Base-by-base conservation (phyloP, 257 asterid species). In the Lavandula angustifolia region DNA sequence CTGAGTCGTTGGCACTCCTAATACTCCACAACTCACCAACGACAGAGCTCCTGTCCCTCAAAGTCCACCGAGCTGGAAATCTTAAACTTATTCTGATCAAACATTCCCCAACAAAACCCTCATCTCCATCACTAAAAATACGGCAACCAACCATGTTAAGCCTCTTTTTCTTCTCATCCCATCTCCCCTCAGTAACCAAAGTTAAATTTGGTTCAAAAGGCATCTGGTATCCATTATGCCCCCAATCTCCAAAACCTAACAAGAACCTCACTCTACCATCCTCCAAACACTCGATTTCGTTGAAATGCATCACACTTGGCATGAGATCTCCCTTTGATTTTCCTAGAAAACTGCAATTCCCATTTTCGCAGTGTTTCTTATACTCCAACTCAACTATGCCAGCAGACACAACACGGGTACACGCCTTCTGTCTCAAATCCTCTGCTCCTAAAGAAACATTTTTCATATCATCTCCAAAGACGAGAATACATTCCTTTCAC, bases 11-110 rank as follows among this genome's bases (percentile, higher is more conserved):
- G 31, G 51, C 73, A 67, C 76, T 78, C 70, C 75, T 80, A 64
- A 71, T 82, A 65, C 88, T 92, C 96, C 98, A 92, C 64, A 89
- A 38, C 73, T 87, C 85, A 68, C 98, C 96, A 12, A 79, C 89
- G 11, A 84, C 47, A 41, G 73, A 73, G 69, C 90, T 82, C 73
- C 96, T 82, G 57, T 83, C 85, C 72, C 81, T 81, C 82, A 92
- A 48, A 16, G 87, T 85, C 87, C 88, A 92, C 56, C 72, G 71
- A 60, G 85, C 69, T 22, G 98, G 95, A 64, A 80, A 64, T 64
- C 92, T 79, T 80, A 92, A 78, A 66, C 94, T 85, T 70, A 87
- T 44, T 76, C 92, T 80, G 55, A 92, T 75, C 63, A 76, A 65
- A 73, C 98, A 92, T 70, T 87, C 95, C 65, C 87, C 89, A 65